Evolutionary conservation across 2,329 filamentous ascomycete species (phyloP), one percentile per base, ranked within the genome.

Genomic region (Chaetomium sp.): DNA sequence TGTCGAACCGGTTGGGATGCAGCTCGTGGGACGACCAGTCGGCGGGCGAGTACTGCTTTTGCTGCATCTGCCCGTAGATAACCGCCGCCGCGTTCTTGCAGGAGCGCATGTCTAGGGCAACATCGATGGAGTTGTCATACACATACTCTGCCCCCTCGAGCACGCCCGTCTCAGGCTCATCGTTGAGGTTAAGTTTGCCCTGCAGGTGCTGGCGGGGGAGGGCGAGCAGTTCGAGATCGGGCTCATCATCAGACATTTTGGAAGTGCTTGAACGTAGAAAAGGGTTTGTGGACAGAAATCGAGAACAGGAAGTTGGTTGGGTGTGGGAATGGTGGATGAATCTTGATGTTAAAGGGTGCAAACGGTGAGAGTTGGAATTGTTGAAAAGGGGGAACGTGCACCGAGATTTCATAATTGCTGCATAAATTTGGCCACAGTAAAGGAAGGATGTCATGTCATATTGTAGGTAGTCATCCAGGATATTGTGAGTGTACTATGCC

Each of bases 71-170:
- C 10, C 82, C 78, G 78, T 91, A 90, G 71, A 99, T 94, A 58
- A 81, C 85, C 67, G 87, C 86, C 13, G 95, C 95, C 0, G 96
- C 94, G 35, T 84, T 83, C 77, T 95, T 96, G 60, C 90, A 93
- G 57, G 90, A 88, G 63, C 86, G 84, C 82, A 93, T 93, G 73
- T 94, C 90, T 51, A 99, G 81, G 12, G 92, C 91, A 38, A 99
- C 92, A 75, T 99, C 95, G 75, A 97, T 93, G 68, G 92, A 87
- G 78, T 97, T 95, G 79, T 97, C 88, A 78, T 90, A 96, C 73
- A 98, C 89, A 78, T 90, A 91, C 77, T 96, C 88, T 53, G 93
- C 93, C 67, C 88, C 85, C 69, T 91, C 83, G 4, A 98, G 85
- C 49, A 98, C 93, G 58, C 89, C 90, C 6, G 91, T 96, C 71